phyloP scores from a whole-genome alignment of 106 monocot genomes.

The Xerophyta viscosa region DNA sequence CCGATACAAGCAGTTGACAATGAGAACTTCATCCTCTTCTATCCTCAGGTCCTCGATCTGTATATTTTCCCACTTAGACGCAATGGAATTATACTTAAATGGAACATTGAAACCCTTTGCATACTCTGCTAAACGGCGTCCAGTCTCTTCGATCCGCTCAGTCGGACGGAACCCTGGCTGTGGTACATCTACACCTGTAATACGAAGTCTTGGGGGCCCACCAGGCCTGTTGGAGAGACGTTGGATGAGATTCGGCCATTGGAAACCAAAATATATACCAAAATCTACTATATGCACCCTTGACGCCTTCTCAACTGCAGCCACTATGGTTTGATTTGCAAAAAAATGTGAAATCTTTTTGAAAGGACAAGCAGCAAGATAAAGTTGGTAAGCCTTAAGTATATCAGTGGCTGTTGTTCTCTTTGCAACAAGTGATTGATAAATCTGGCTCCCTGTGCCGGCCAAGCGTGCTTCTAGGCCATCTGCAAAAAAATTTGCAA shows the following conservation, averaged over 20 bases:
- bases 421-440: constrained; percentile 41
- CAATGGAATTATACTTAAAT: constrained; percentile 60
- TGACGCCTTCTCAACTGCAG: constrained; percentile 40
- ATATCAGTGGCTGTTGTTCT: constrained; percentile 39
- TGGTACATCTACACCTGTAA: constrained; percentile 81
- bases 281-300: constrained; percentile 78
- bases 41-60: constrained; percentile 61
- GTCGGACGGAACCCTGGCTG: constrained; percentile 80
- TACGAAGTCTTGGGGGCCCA: constrained; percentile 61
- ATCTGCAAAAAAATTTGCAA: constrained; percentile 69
- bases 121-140: constrained; percentile 59
- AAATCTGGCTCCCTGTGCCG: constrained; percentile 77
- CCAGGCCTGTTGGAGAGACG: constrained; percentile 29
- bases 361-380: constrained; percentile 71
- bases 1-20: constrained; percentile 61
- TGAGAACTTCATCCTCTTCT: constrained; percentile 56
- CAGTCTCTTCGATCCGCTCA: constrained; percentile 64
- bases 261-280: constrained; percentile 78
- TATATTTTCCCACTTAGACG: constrained; percentile 72
- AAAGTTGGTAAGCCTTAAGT: constrained; percentile 67
- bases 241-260: constrained; percentile 84
- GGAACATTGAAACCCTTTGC: constrained; percentile 48
- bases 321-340: constrained; percentile 52
- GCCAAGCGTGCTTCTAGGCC: constrained; percentile 83
- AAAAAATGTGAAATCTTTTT: constrained; percentile 57